These are phyloP conservation scores for Biscutella laevigata DNA, from an alignment of 441 rosid genomes.

Conservation along the genomic window DNA sequence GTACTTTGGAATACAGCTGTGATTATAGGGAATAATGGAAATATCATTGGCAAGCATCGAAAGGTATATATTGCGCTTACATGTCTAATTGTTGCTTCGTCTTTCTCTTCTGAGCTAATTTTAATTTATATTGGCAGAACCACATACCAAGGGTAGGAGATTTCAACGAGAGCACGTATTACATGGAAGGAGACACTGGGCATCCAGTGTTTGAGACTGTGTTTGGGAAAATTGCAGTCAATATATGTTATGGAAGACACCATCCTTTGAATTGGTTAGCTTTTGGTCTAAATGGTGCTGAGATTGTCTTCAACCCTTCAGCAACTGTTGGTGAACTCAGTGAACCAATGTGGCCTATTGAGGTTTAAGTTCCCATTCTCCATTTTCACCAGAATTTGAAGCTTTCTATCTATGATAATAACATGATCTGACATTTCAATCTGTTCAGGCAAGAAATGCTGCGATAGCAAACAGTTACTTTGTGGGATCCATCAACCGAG, in stretches of 20 bases:
- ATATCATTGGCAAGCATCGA: slow-evolving; percentile 88
- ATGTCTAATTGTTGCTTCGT: background rate
- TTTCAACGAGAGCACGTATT: slow-evolving; percentile 94
- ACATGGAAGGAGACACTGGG: slow-evolving; percentile 95
- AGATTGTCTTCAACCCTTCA: slow-evolving; percentile 96
- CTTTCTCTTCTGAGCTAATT: slow-evolving; percentile 3
- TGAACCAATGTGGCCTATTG: slow-evolving; percentile 98
- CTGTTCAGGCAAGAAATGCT: slow-evolving; percentile 80
- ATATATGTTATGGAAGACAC: slow-evolving; percentile 91
- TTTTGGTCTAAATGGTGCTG: slow-evolving; percentile 92
- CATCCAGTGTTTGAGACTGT: slow-evolving; percentile 95
- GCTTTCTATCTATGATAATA: background rate
- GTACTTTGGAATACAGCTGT: slow-evolving; percentile 88
- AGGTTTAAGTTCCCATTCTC: slow-evolving; percentile 34
- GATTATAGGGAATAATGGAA: slow-evolving; percentile 80
- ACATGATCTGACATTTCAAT: slow-evolving; percentile 4
- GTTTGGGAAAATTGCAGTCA: slow-evolving; percentile 77
- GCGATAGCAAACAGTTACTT: slow-evolving; percentile 93
- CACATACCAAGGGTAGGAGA: slow-evolving; percentile 97
- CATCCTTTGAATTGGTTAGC: slow-evolving; percentile 96
- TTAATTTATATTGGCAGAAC: slow-evolving; percentile 45
- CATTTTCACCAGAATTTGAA: background rate
- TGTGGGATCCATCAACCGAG: slow-evolving; percentile 87
- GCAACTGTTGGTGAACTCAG: slow-evolving; percentile 95
- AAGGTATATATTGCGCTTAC: slow-evolving; percentile 46